phyloP scores from a whole-genome alignment of 2,329 filamentous ascomycete species.

The Corynespora cassiicola region DNA sequence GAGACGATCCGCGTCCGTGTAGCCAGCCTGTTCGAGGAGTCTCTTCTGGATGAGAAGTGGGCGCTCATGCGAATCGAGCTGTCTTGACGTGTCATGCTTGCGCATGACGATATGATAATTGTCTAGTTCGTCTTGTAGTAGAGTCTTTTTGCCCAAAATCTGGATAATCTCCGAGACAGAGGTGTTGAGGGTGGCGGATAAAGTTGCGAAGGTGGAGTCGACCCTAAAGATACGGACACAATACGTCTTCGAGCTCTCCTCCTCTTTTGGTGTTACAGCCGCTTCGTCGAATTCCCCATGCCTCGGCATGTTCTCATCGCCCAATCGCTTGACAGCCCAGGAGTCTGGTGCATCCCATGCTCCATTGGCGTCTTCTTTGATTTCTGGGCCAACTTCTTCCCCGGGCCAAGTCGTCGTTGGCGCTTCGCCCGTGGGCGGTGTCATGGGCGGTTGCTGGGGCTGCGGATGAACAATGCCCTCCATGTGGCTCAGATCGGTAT shows the following conservation, averaged over 20 bases:
- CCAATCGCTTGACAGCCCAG: conserved; percentile 83
- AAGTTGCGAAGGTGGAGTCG: conserved; percentile 91
- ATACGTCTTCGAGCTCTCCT: conserved; percentile 78
- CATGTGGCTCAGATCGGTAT: conserved; percentile 90
- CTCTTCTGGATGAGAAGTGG: conserved; percentile 92
- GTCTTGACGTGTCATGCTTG: conserved; percentile 87
- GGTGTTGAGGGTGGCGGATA: conserved; percentile 83
- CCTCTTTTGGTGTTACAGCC: conserved; percentile 70
- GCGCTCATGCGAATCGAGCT: conserved; percentile 78
- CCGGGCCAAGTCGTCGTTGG: conserved; percentile 55
- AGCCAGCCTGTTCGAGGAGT: conserved; percentile 89
- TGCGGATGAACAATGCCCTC: conserved; percentile 77
- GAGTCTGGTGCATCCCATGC: conserved; percentile 95
- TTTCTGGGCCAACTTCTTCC: conserved; percentile 37
- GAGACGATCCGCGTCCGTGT: conserved; percentile 82
- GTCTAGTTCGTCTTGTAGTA: conserved; percentile 85
- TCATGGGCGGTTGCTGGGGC: conserved; percentile 66
- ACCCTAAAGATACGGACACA: conserved; percentile 95
- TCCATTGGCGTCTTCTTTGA: conserved; percentile 52
- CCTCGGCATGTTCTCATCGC: conserved; percentile 67
- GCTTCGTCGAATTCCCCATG: conserved; percentile 71
- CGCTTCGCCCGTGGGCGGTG: conserved; percentile 65
- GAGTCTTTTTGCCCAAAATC: conserved; percentile 94
- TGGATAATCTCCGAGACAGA: conserved; percentile 85
- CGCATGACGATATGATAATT: conserved; percentile 96